A percentile compares a stretch with the other conserved stretches of the same genome.
These are phyloP conservation scores for Piloderma croceum DNA, from an alignment of 768 basidiomycete genomes.

Conservation along the genomic window DNA sequence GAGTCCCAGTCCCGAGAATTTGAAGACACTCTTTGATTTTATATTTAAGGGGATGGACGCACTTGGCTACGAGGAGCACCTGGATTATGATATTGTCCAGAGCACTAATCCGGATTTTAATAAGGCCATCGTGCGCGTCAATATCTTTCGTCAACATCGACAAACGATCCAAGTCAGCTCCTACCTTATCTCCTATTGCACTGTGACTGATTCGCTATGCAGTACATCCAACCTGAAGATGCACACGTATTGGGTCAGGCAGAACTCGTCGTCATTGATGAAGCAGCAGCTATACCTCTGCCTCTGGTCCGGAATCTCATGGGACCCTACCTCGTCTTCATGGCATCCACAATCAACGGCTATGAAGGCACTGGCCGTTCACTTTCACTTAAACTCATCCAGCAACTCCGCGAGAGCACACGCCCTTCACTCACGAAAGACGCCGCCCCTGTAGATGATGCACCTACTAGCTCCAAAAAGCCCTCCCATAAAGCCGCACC, in stretches of 20 bases:
- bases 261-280: constrained; percentile 95
- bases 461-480: constrained; percentile 47
- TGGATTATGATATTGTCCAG: constrained; percentile 95
- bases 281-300: constrained; percentile 96
- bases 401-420: constrained; percentile 91
- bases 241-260: constrained; percentile 97
- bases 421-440: constrained; percentile 74
- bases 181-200: constrained; percentile 1
- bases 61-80: constrained; percentile 93
- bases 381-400: constrained; percentile 93
- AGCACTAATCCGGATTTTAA: constrained; percentile 93
- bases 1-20: constrained; percentile 93
- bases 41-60: constrained; percentile 95
- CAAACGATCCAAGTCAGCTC: constrained; percentile 86
- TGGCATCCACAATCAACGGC: constrained; percentile 99
- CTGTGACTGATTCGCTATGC: constrained; percentile 3
- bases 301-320: constrained; percentile 93
- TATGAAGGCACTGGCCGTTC: constrained; percentile 99
- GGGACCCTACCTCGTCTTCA: constrained; percentile 92
- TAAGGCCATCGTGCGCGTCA: constrained; percentile 92
- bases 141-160: constrained; percentile 86
- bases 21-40: constrained; percentile 97
- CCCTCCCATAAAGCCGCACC: constrained; percentile 46
- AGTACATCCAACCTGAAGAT: constrained; percentile 99
- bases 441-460: constrained; percentile 30